phyloP scores from a whole-genome alignment of 1,284 basidiomycete species.

The Limonomyces culmigenus region DNA sequence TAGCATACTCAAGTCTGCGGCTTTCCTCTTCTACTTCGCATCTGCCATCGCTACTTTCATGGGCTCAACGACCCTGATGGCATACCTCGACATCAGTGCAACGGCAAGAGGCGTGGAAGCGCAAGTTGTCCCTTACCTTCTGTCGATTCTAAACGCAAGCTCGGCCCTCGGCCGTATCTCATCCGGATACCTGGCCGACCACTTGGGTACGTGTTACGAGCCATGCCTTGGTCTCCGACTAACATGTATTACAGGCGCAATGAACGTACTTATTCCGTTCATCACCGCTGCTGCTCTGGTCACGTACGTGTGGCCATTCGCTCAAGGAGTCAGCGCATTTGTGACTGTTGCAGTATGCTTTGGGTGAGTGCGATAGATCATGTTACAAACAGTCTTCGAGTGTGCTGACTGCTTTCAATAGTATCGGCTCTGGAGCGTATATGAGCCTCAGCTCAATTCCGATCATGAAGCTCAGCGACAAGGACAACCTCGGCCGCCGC shows the following conservation, averaged over 20 bases:
- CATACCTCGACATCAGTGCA: conserved; percentile 30
- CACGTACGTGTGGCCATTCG: conserved; percentile 43
- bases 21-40: conserved; percentile 25
- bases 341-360: conserved; percentile 31
- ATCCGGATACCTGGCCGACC: conserved; percentile 23
- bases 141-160: conserved; percentile 25
- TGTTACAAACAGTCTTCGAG: conserved; percentile 12
- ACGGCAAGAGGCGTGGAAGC: conserved; percentile 21
- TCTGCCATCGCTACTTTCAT: conserved; percentile 31
- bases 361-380: conserved; percentile 13
- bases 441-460: conserved; percentile 37
- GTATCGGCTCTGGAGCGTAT: conserved; percentile 36
- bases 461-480: conserved; percentile 38
- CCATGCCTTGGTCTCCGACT: neutral
- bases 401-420: conserved; percentile 9
- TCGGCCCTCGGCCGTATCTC: conserved; percentile 24
- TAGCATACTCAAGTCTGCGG: conserved; percentile 25
- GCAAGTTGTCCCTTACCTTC: conserved; percentile 22
- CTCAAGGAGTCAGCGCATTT: conserved; percentile 19
- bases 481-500: conserved; percentile 40
- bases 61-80: conserved; percentile 31
- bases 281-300: conserved; percentile 29
- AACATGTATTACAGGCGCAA: conserved; percentile 19
- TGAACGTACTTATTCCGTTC: conserved; percentile 39
- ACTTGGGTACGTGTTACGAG: conserved; percentile 13